phyloP scores from a whole-genome alignment of 2,329 filamentous ascomycete genomes.

The Nemania diffusa region DNA sequence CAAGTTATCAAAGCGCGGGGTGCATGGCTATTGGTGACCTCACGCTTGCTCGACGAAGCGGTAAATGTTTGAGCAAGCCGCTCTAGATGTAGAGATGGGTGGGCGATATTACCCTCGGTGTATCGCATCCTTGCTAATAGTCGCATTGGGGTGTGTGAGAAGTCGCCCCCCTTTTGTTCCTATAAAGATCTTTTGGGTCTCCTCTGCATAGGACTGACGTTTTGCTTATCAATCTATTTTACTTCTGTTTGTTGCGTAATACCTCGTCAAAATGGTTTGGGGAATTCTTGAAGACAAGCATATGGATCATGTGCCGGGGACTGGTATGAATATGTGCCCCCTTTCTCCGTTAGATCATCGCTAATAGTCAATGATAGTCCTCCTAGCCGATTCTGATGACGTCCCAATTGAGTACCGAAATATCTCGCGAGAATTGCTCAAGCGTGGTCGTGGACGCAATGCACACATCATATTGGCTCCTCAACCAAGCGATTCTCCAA shows the following conservation, averaged over 20 bases:
- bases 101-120: conserved; percentile 6
- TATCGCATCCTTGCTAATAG: conserved; percentile 25
- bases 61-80: conserved; percentile 9
- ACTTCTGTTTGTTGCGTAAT: neutral
- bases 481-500: conserved; percentile 60
- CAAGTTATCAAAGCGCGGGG: conserved; percentile 22
- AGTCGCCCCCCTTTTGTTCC: neutral
- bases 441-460: conserved; percentile 51
- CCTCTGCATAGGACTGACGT: conserved; percentile 4
- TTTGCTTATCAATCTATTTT: neutral
- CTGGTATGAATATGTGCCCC: conserved; percentile 48
- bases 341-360: neutral
- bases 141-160: conserved; percentile 5
- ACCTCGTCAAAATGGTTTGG: conserved; percentile 54
- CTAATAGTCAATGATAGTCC: conserved; percentile 49
- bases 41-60: conserved; percentile 4
- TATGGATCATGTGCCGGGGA: conserved; percentile 60
- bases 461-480: conserved; percentile 53
- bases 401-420: conserved; percentile 57
- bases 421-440: conserved; percentile 55
- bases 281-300: conserved; percentile 59
- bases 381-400: conserved; percentile 58
- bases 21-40: conserved; percentile 4
- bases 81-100: neutral
- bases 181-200: conserved; percentile 19